phyloP scores from a whole-genome alignment of 495 filamentous ascomycete species.

The Aspergillus olivimuriae region DNA sequence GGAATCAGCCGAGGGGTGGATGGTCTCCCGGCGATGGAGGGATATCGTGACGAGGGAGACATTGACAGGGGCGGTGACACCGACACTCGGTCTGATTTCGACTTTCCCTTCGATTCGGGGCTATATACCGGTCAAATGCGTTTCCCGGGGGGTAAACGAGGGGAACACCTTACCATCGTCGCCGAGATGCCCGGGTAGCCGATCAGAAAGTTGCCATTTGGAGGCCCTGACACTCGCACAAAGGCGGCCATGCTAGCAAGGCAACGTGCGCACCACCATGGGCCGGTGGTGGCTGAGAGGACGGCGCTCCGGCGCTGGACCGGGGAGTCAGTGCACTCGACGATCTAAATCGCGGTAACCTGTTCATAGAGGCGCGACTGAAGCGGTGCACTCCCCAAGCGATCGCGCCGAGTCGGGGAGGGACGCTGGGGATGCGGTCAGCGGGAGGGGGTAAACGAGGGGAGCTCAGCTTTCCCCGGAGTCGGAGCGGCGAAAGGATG shows the following conservation, averaged over 20 bases:
- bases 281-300: slow-evolving; percentile 28
- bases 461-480: neutral
- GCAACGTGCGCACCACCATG: slow-evolving; percentile 40
- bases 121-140: no score
- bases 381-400: slow-evolving; percentile 3
- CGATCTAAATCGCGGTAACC: slow-evolving; percentile 17
- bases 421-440: slow-evolving; percentile 10
- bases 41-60: slow-evolving; percentile 93
- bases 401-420: slow-evolving; percentile 8
- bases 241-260: slow-evolving; percentile 68
- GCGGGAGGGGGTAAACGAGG: slow-evolving; percentile 5
- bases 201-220: slow-evolving; percentile 93
- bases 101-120: slow-evolving; percentile 97
- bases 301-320: slow-evolving; percentile 23
- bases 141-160: no score
- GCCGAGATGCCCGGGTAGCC: slow-evolving; percentile 98
- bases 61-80: slow-evolving; percentile 78
- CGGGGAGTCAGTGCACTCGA: slow-evolving; percentile 28
- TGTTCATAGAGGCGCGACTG: slow-evolving; percentile 25
- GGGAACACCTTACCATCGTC: slow-evolving; percentile 75
- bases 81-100: slow-evolving; percentile 82
- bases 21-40: slow-evolving; percentile 87
- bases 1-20: slow-evolving; percentile 92
- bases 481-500: neutral
- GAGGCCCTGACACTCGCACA: slow-evolving; percentile 94